A percentile compares a stretch with the other conserved stretches of the same genome.
These are phyloP conservation scores for Colletotrichum spaethianum DNA, from an alignment of 2,329 filamentous ascomycete genomes.

Conservation along the genomic window DNA sequence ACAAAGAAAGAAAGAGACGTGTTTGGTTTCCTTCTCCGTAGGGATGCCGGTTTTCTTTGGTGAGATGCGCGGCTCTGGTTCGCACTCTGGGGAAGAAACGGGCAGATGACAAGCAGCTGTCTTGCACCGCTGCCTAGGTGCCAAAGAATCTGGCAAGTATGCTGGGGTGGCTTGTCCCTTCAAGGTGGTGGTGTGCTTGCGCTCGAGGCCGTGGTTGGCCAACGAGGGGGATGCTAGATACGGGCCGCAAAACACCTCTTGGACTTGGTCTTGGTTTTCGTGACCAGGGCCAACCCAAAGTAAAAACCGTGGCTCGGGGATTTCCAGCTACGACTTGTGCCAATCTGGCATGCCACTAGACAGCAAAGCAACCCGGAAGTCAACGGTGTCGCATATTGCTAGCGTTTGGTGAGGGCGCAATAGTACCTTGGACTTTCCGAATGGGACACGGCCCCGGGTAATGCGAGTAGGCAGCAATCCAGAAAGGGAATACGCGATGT, in stretches of 20 bases:
- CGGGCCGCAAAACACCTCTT: neutral
- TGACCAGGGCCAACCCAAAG: neutral
- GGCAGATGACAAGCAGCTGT: neutral
- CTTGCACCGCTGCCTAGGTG: neutral
- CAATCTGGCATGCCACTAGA: neutral
- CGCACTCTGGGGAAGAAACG: neutral
- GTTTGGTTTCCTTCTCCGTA: neutral
- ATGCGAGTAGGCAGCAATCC: neutral
- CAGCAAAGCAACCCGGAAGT: neutral
- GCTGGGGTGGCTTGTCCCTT: neutral
- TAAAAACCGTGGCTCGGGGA: neutral
- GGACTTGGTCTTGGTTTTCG: neutral
- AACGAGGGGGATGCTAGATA: neutral
- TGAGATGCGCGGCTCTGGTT: neutral
- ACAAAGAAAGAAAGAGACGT: neutral
- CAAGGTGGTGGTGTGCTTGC: neutral
- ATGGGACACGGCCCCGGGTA: neutral
- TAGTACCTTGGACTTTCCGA: neutral
- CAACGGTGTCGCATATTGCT: neutral
- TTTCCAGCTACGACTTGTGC: neutral
- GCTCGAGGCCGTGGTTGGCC: neutral
- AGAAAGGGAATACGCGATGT: neutral
- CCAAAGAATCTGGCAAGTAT: neutral
- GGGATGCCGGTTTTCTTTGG: constrained; percentile 1
- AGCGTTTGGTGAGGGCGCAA: neutral